These are phyloP conservation scores for Phytophthora sansomeana DNA, from an alignment of 352 stramenopile genomes.

Conservation along the genomic window DNA sequence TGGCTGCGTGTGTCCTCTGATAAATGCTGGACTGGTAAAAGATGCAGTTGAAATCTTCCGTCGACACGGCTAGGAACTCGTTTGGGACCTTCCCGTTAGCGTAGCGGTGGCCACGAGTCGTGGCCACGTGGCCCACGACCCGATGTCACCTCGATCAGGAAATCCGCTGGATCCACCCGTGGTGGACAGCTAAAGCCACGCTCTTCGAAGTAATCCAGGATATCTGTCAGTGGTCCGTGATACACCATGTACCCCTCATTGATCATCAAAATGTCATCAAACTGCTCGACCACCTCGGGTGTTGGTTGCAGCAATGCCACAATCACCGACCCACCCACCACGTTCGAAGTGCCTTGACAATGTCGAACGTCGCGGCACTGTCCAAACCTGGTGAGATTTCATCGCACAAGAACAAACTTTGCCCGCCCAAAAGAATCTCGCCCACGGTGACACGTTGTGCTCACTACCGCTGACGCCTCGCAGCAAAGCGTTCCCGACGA, in stretches of 20 bases:
- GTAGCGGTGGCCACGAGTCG: conserved; percentile 53
- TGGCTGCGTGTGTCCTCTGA: conserved; percentile 51
- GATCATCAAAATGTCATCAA: conserved; percentile 95
- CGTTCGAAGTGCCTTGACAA: no score
- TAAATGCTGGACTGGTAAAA: conserved; percentile 68
- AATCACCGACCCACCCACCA: conserved; percentile 36
- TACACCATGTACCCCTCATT: conserved; percentile 94
- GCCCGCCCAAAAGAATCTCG: no score
- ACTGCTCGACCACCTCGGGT: conserved; percentile 47
- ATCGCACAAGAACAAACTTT: conserved; percentile 34
- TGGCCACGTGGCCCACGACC: no score
- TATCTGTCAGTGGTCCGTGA: conserved; percentile 81
- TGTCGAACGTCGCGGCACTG: conserved; percentile 18
- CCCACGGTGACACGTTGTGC: no score
- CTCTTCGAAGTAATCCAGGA: conserved; percentile 87
- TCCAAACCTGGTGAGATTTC: conserved; percentile 56
- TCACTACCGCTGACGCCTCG: no score
- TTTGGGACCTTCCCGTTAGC: conserved; percentile 42
- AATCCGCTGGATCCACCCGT: conserved; percentile 68
- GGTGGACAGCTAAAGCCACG: conserved; percentile 69
- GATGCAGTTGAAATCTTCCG: conserved; percentile 62
- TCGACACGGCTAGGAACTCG: conserved; percentile 31
- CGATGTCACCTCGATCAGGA: conserved; percentile 73
- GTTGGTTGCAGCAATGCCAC: conserved; percentile 45
- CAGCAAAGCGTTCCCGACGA: no score